Evolutionary conservation across 495 filamentous ascomycete species (phyloP), one percentile per base, ranked within the genome.

Genomic region (Rhypophila decipiens): DNA sequence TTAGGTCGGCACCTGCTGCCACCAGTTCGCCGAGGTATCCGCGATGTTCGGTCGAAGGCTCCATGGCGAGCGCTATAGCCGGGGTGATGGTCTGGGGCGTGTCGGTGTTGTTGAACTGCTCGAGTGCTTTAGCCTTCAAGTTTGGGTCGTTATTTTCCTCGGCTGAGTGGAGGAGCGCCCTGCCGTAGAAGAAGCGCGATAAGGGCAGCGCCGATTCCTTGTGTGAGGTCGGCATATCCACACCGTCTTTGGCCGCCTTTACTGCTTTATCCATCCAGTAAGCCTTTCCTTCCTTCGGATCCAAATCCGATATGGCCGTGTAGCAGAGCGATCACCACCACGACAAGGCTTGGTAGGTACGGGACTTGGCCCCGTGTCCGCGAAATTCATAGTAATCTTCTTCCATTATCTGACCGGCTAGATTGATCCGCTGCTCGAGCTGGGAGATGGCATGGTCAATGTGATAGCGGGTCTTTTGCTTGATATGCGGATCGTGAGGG

Each of bases 21-120:
- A 64, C 42, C 5, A 68, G 18, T 15, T 59, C 49, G 15, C 24
- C 7, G 10, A 68, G 37, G 42, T 63, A 65, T 11, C 42, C 39
- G 1, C 49, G 44, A 39, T 65, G 53, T 40, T 67, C 65, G 2
- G 44, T 23, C 2, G 64, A 59, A 1, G 59, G 61, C 35, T 68
- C 65, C 46, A 58, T 65, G 44, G 59, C 59, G 15, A 68, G 35
- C 2, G 59, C 54, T 22, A 67, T 63, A 18, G 61, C 52, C 9
- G 66, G 55, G 2, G 63, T 61, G 24, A 24, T 36, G 1, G 36
- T 15, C 9, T 5, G 2, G 3, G n/a, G 15, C 20, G 13, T 20
- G 27, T 8, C 12, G 15, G 54, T 36, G 39, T 44, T 2, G 31
- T 36, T 24, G 2, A 45, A 23, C 11, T 53, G 46, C 13, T 19